Evolutionary conservation across 192 early-diverging fungal genomes (phyloP).

Genomic region (Physocladia obscura): DNA sequence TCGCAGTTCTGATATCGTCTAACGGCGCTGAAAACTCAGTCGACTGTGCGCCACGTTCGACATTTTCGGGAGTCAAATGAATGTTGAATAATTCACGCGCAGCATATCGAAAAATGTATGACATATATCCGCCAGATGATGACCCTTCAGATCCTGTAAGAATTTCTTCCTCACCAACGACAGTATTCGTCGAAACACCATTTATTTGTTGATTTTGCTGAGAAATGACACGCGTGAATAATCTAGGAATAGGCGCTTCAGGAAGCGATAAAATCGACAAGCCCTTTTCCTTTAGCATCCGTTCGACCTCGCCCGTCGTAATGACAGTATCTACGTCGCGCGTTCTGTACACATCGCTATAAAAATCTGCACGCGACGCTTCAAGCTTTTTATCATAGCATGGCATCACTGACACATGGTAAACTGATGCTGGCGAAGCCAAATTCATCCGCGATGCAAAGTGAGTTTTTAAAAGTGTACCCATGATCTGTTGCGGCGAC

Average conservation of each 20-base stretch:
- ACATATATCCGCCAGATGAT: conserved; percentile 87
- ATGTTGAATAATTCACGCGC: conserved; percentile 76
- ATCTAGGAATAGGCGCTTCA: conserved; percentile 51
- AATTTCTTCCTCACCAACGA: conserved; percentile 7
- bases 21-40: neutral
- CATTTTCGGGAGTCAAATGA: conserved; percentile 56
- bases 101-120: conserved; percentile 84
- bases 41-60: conserved; percentile 33
- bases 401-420: conserved; percentile 95
- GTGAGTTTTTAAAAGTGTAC: conserved; percentile 85
- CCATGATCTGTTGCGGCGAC: conserved; percentile 98
- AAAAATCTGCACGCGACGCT: conserved; percentile 90
- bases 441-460: conserved; percentile 64
- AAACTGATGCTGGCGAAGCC: conserved; percentile 68
- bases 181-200: neutral
- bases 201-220: no score
- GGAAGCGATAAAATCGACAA: conserved; percentile 40
- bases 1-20: neutral
- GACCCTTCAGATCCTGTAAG: conserved; percentile 73
- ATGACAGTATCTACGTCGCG: conserved; percentile 97
- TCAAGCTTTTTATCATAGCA: conserved; percentile 99
- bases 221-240: conserved; percentile 16
- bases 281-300: conserved; percentile 72
- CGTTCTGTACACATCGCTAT: conserved; percentile 73
- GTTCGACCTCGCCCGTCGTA: conserved; percentile 89